phyloP scores from a whole-genome alignment of 2,329 filamentous ascomycete genomes.

The Ophiocordyceps camponoti-leonardi region DNA sequence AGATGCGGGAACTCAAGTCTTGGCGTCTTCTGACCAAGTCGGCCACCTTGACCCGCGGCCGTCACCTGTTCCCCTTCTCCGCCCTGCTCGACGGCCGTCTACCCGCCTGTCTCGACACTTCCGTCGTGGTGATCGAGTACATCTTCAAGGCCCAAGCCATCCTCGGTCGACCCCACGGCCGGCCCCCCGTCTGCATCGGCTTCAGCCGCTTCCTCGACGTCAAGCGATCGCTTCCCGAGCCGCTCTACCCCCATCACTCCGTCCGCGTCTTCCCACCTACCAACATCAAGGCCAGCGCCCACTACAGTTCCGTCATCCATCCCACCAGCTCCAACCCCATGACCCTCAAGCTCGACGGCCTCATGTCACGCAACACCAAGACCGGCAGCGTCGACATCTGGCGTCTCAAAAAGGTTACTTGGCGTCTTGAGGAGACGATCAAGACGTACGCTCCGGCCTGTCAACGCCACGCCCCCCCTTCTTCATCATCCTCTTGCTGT shows the following conservation, averaged over 20 bases:
- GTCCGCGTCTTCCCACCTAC: constrained; percentile 93
- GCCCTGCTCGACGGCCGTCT: constrained; percentile 70
- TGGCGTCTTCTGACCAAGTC: constrained; percentile 54
- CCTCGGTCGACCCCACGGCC: constrained; percentile 35
- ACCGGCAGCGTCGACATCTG: constrained; percentile 62
- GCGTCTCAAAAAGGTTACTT: constrained; percentile 81
- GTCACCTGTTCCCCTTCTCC: constrained; percentile 76
- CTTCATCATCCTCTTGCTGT: background rate
- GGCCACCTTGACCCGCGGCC: constrained; percentile 30
- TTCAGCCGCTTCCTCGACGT: constrained; percentile 54
- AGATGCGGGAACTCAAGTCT: constrained; percentile 55
- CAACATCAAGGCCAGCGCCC: constrained; percentile 73
- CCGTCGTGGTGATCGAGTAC: constrained; percentile 61
- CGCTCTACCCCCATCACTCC: constrained; percentile 70
- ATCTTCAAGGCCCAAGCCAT: constrained; percentile 53
- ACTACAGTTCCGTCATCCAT: constrained; percentile 69
- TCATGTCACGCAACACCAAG: constrained; percentile 52
- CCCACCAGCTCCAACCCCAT: constrained; percentile 71
- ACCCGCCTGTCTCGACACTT: constrained; percentile 65
- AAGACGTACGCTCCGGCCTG: constrained; percentile 69
- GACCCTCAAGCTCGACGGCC: constrained; percentile 68
- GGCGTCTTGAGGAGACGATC: constrained; percentile 81
- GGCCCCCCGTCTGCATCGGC: constrained; percentile 26
- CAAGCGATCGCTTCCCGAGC: constrained; percentile 57
- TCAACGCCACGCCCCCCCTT: constrained; percentile 38